Percentiles rank a stretch among this genome's conserved stretches.
Evolutionary conservation across 2,329 filamentous ascomycete species (phyloP).

Genomic region (Paraphoma sp.): DNA sequence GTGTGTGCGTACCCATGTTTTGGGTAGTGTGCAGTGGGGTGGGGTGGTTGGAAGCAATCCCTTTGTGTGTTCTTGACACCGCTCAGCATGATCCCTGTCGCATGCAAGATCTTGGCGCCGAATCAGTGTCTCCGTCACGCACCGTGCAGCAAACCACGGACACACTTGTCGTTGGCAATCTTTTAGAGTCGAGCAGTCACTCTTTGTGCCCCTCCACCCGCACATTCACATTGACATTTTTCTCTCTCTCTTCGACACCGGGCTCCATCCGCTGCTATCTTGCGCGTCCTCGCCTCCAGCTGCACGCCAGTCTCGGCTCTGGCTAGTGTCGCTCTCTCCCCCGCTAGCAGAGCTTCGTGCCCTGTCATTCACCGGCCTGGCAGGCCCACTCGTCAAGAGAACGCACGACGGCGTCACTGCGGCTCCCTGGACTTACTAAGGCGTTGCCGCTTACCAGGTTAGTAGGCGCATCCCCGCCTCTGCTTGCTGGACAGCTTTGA

Average conservation of each 20-base stretch:
- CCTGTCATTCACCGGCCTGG: constrained; percentile 16
- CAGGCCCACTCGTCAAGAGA: constrained; percentile 21
- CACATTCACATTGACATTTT: background rate
- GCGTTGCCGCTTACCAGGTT: constrained; percentile 24
- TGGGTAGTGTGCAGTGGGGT: background rate
- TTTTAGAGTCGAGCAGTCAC: constrained; percentile 2
- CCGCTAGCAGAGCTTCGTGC: constrained; percentile 26
- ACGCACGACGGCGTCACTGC: constrained; percentile 24
- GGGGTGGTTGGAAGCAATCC: background rate
- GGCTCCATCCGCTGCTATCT: too few relatives aligned
- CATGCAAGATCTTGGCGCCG: constrained; percentile 11
- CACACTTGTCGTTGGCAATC: constrained; percentile 10
- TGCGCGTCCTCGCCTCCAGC: constrained; percentile 8
- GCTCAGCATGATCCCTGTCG: constrained; percentile 4
- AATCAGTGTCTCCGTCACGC: constrained; percentile 2
- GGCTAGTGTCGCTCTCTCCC: constrained; percentile 16
- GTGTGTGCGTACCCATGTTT: too few relatives aligned
- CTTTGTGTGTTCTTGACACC: constrained; percentile 4
- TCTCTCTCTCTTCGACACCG: background rate
- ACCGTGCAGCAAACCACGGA: constrained; percentile 7
- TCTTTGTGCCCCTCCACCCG: constrained; percentile 4
- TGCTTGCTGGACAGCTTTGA: constrained; percentile 26
- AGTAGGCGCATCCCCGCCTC: constrained; percentile 32
- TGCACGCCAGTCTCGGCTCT: constrained; percentile 16
- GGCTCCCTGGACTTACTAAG: constrained; percentile 30